These are phyloP conservation scores for Xylaria curta DNA, from an alignment of 495 filamentous ascomycete species.

Conservation along the genomic window DNA sequence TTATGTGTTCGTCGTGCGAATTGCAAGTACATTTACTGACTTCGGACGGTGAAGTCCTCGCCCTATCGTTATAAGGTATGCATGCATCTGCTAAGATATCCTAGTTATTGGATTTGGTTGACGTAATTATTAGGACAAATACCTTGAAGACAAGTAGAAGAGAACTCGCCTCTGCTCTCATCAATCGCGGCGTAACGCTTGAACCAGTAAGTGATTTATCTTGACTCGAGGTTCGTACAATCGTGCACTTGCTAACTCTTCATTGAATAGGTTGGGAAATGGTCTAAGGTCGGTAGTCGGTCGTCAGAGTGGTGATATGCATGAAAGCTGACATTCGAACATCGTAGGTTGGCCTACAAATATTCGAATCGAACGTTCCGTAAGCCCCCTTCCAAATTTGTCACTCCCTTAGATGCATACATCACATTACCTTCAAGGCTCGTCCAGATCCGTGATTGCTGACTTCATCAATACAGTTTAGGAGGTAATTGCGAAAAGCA, in stretches of 20 bases:
- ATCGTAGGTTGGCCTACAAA: slow-evolving; percentile 72
- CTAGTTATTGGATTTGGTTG: neutral
- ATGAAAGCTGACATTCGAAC: neutral
- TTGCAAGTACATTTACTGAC: slow-evolving; percentile 55
- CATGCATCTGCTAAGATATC: neutral
- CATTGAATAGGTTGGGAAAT: slow-evolving; percentile 68
- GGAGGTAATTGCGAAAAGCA: slow-evolving; percentile 20
- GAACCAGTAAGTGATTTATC: slow-evolving; percentile 70
- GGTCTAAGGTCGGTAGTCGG: slow-evolving; percentile 76
- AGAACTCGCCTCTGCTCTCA: slow-evolving; percentile 90
- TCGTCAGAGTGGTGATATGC: neutral
- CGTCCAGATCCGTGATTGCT: neutral
- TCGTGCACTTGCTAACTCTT: neutral
- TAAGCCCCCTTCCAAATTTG: slow-evolving; percentile 52
- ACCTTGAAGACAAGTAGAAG: slow-evolving; percentile 91
- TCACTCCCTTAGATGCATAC: neutral
- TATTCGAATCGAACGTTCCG: slow-evolving; percentile 92
- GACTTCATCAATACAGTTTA: slow-evolving; percentile 13
- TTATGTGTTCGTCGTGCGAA: neutral
- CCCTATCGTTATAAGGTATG: slow-evolving; percentile 28
- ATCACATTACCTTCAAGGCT: neutral
- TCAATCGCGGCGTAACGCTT: slow-evolving; percentile 95
- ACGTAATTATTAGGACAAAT: slow-evolving; percentile 74
- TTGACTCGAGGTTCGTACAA: neutral
- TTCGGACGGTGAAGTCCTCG: slow-evolving; percentile 15